Evolutionary conservation across 768 basidiomycete genomes (phyloP), one percentile per base, ranked within the genome.

Genomic region (Dioszegia hungarica): DNA sequence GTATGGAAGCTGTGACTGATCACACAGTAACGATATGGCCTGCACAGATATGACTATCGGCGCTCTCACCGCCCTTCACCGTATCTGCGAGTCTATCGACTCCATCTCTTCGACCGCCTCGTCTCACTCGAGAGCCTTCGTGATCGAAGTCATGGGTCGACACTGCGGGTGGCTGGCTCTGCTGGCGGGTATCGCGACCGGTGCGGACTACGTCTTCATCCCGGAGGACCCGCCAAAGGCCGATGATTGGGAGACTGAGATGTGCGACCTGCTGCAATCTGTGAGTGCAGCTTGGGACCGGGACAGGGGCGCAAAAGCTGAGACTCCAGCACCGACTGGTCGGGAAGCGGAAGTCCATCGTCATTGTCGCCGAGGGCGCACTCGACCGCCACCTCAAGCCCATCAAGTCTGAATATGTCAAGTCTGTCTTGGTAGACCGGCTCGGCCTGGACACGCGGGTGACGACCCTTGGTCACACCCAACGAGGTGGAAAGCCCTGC

Each of bases 81-180:
- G 95, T 38, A 98, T 98, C 54, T 98, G 95, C 77, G 95, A 98
- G 76, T 86, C 92, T 25, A 89, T 99, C 75, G 95, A 99, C 74
- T 94, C 91, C 63, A 98, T 99, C 77, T 94, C 92, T 67, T 93
- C 92, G 4, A 98, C 95, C 8, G 95, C 95, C 6, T 83, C 83
- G 61, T 94, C 90, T 54, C 95, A 99, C 76, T 97, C 92, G 27
- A 84, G 95, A 56, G 95, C 95, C 0, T 99, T 99, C 75, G 93
- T 99, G 38, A 81, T 99, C 37, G 95, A 98, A 77, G 95, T 98
- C 51, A 99, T 98, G 95, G 95, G 95, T n/a, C 80, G 94, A 54
- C 90, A 98, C 74, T 98, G 95, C 76, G 95, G 95, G n/a, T 99
- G 95, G 95, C 80, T 98, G 17, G 92, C 95, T 2, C 80, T 98